Evolutionary conservation across 139 green algal genomes (phyloP).

Genomic region (Deuterostichococcus epilithicus): DNA sequence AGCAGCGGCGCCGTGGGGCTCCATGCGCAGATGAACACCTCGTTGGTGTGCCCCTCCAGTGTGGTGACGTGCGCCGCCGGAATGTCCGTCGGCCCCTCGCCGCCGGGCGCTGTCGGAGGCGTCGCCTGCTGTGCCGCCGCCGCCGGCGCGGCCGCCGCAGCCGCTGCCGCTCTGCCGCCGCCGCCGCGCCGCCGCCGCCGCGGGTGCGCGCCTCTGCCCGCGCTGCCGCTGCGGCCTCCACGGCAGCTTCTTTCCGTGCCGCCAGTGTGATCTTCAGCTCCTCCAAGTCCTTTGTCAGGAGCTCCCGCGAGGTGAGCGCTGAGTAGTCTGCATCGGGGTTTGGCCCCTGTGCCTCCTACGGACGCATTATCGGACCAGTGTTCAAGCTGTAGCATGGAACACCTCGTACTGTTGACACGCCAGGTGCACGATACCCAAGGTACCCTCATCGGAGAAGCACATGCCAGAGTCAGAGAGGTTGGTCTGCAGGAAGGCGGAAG

Average conservation of each 20-base stretch:
- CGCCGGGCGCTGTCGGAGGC: slow-evolving; percentile 5
- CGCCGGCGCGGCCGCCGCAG: not conserved
- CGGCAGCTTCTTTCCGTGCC: slow-evolving; percentile 45
- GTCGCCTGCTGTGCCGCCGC: not conserved
- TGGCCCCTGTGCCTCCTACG: slow-evolving; percentile 36
- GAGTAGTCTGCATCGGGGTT: slow-evolving; percentile 83
- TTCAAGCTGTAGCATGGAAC: too few relatives aligned
- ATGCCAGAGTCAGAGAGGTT: too few relatives aligned
- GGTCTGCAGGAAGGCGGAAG: too few relatives aligned
- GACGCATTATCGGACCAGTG: too few relatives aligned
- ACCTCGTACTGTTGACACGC: too few relatives aligned
- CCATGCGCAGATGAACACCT: slow-evolving; percentile 91
- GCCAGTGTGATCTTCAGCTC: slow-evolving; percentile 70
- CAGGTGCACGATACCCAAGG: not conserved
- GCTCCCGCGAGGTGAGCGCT: slow-evolving; percentile 74
- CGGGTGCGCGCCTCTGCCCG: not conserved
- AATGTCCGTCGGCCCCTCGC: slow-evolving; percentile 16
- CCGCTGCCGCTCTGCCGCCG: not conserved
- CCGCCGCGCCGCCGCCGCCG: slow-evolving; percentile 14
- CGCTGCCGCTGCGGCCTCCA: slow-evolving; percentile 11
- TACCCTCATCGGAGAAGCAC: slow-evolving; percentile 23
- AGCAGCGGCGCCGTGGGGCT: slow-evolving; percentile 68
- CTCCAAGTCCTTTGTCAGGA: slow-evolving; percentile 85
- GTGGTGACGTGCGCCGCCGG: slow-evolving; percentile 34
- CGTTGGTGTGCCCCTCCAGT: slow-evolving; percentile 70